phyloP scores from a whole-genome alignment of 2,329 filamentous ascomycete species.

The Clarireedia homoeocarpa region DNA sequence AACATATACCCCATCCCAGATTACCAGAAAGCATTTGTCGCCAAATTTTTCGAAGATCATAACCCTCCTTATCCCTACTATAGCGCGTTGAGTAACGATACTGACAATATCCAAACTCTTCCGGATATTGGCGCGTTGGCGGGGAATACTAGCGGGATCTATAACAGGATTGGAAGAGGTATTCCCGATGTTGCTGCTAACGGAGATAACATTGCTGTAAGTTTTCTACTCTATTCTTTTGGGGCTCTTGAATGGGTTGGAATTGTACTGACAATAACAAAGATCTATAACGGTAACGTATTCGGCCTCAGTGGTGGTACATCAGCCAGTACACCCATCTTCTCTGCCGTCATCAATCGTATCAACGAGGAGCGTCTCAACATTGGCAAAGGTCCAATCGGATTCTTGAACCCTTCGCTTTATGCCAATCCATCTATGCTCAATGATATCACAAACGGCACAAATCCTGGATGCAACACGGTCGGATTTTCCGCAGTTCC shows the following conservation, averaged over 20 bases:
- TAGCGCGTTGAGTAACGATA: slow-evolving; percentile 13
- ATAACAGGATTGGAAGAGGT: slow-evolving; percentile 18
- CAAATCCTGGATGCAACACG: slow-evolving; percentile 26
- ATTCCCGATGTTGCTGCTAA: slow-evolving; percentile 38
- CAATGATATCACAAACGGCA: slow-evolving; percentile 28
- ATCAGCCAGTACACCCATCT: slow-evolving; percentile 41
- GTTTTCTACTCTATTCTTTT: not conserved
- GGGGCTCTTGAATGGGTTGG: not conserved
- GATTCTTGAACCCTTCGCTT: slow-evolving; percentile 45
- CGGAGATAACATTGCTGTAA: slow-evolving; percentile 24
- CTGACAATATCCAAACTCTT: slow-evolving; percentile 8
- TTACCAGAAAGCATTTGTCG: slow-evolving; percentile 37
- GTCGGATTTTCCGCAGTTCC: slow-evolving; percentile 25
- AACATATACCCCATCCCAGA: slow-evolving; percentile 37
- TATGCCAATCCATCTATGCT: slow-evolving; percentile 35
- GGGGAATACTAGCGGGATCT: slow-evolving; percentile 11
- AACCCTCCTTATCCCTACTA: slow-evolving; percentile 20
- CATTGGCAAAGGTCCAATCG: slow-evolving; percentile 38
- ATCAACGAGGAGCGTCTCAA: slow-evolving; percentile 43
- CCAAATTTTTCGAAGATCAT: slow-evolving; percentile 33
- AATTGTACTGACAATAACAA: not conserved
- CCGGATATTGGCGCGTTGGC: slow-evolving; percentile 15
- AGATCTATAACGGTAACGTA: slow-evolving; percentile 14
- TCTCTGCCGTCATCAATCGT: slow-evolving; percentile 40
- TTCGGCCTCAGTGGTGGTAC: slow-evolving; percentile 37